Evolutionary conservation across 2,329 filamentous ascomycete genomes (phyloP).

Genomic region (Hypoxylon sp.): DNA sequence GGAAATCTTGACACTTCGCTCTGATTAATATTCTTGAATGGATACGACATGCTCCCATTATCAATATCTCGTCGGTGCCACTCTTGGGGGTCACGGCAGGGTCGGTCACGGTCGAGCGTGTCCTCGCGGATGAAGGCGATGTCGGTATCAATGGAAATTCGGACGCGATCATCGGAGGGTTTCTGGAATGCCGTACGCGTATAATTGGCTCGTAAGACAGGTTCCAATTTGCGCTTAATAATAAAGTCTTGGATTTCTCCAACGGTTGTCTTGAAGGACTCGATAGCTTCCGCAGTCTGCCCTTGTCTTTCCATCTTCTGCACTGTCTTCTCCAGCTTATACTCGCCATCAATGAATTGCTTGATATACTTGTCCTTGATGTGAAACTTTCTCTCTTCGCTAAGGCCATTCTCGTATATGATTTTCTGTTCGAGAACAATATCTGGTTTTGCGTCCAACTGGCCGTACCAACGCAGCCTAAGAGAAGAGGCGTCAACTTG

Average conservation of each 20-base stretch:
- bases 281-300: constrained; percentile 70
- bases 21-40: constrained; percentile 86
- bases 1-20: constrained; percentile 93
- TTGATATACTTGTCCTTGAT: constrained; percentile 97
- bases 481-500: constrained; percentile 81
- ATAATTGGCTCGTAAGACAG: constrained; percentile 90
- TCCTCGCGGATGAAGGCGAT: constrained; percentile 85
- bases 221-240: constrained; percentile 78
- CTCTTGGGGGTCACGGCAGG: constrained; percentile 84
- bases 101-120: constrained; percentile 80
- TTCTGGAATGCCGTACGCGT: constrained; percentile 96
- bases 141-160: constrained; percentile 92
- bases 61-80: constrained; percentile 97
- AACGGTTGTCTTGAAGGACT: constrained; percentile 75
- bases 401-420: constrained; percentile 77
- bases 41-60: constrained; percentile 80
- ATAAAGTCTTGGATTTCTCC: constrained; percentile 83
- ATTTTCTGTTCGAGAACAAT: constrained; percentile 91
- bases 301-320: constrained; percentile 85
- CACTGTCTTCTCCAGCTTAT: constrained; percentile 90
- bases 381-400: constrained; percentile 79
- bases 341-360: constrained; percentile 84
- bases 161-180: constrained; percentile 86
- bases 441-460: constrained; percentile 78
- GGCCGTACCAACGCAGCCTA: constrained; percentile 90